Base-by-base conservation (phyloP, 1,284 basidiomycete species). In the Marasmius oreades region DNA sequence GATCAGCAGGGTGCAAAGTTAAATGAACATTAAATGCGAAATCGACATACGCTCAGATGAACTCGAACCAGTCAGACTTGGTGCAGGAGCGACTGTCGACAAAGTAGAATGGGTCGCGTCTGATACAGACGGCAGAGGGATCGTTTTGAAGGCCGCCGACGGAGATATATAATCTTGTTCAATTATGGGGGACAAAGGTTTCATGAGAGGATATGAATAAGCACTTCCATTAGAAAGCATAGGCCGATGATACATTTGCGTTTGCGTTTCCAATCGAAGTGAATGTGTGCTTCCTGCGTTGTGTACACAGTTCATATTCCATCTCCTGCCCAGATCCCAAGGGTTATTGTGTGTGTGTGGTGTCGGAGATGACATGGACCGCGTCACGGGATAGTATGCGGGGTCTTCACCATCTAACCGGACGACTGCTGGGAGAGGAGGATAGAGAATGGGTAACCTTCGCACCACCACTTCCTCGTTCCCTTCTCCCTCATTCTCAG, bases 141-240 rank as follows among this genome's bases (percentile, higher is more conserved):
- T 64, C 18, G 72, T 66, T 24, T 63, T 64, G 54, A 70, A 67
- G n/a, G 63, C 52, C 8, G 71, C 70, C 52, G 73, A 74, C 0
- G 81, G 81, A 2, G 81, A 81, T 46, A 79, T 62, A 59, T 83
- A 82, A 56, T 82, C 80, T 59, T 79, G 76, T 62, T 82, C 80
- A 2, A 71, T 72, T 44, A 82, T 82, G 0, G 80, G 81, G 2
- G 81, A 83, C 33, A 82, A 74, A 33, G 76, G 80, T 57, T 77
- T 75, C 28, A 47, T 55, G n/a, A 24, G 18, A 1, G 73, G 72
- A 55, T 73, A 70, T 55, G 66, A 64, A 52, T 71, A 70, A 7
- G 69, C 69, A 53, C 66, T 65, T 20, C 67, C 72, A 63, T 73
- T 77, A 5, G 70, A 68, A 45, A 73, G 67, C 45, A 52, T 56